A percentile compares a stretch with the other conserved stretches of the same genome.
These are phyloP conservation scores for Ambrosia trifida DNA, from an alignment of 129 eudicot species.

Conservation along the genomic window DNA sequence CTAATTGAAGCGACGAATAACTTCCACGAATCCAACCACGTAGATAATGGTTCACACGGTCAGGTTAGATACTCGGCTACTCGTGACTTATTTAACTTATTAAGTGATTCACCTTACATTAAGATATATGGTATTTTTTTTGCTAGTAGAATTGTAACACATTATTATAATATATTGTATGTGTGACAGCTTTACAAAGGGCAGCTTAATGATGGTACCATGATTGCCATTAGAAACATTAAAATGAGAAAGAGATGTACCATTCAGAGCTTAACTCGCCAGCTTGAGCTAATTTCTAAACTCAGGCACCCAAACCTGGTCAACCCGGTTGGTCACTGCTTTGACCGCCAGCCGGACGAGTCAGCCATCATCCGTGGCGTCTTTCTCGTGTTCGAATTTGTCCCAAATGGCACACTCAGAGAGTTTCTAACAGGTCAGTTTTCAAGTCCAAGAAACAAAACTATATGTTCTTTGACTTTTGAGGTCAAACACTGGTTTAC, in stretches of 20 bases:
- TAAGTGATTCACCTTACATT: neutral
- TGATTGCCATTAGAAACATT: slow-evolving; percentile 56
- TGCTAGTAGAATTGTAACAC: neutral
- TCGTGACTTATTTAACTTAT: no score
- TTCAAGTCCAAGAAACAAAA: neutral
- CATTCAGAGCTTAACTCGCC: slow-evolving; percentile 46
- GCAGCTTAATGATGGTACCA: slow-evolving; percentile 52
- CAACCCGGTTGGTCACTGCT: slow-evolving; percentile 70
- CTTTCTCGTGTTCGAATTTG: slow-evolving; percentile 53
- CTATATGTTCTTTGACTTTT: neutral
- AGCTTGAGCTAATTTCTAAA: slow-evolving; percentile 55
- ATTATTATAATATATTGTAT: slow-evolving; percentile 2
- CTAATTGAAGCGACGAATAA: slow-evolving; percentile 65
- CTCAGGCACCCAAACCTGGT: slow-evolving; percentile 61
- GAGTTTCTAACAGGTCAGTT: slow-evolving; percentile 50
- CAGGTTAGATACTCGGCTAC: slow-evolving; percentile 39
- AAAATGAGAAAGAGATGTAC: slow-evolving; percentile 49
- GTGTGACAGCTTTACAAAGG: slow-evolving; percentile 64
- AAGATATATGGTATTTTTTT: neutral
- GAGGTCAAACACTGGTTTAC: slow-evolving; percentile 8
- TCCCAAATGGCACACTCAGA: slow-evolving; percentile 61
- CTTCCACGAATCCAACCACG: slow-evolving; percentile 38
- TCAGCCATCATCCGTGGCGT: slow-evolving; percentile 37
- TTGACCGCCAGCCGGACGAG: slow-evolving; percentile 56
- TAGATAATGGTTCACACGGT: slow-evolving; percentile 48